These are phyloP conservation scores for Mitragyna speciosa DNA, from an alignment of 257 asterid genomes.

Conservation along the genomic window DNA sequence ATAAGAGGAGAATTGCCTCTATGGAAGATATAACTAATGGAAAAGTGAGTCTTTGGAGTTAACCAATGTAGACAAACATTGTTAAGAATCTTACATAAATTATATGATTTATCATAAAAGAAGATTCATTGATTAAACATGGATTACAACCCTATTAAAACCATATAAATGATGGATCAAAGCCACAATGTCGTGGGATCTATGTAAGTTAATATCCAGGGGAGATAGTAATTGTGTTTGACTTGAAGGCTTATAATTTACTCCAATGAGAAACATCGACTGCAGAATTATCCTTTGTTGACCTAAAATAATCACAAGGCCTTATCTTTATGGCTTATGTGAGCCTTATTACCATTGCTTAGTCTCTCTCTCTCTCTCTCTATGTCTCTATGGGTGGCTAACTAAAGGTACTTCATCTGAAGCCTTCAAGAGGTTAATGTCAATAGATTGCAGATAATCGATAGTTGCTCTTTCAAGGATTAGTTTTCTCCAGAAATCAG, in stretches of 20 bases:
- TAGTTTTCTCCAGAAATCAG: background rate
- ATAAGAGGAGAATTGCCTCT: background rate
- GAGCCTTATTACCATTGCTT: too few species aligned
- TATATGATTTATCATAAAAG: background rate
- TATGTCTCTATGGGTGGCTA: too few species aligned
- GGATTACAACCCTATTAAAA: background rate
- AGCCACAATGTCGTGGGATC: background rate
- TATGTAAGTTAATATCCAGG: background rate
- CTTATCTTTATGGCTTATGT: background rate
- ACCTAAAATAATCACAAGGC: background rate
- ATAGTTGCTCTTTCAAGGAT: background rate
- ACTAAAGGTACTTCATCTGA: background rate
- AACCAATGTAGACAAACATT: background rate
- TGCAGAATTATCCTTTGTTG: background rate
- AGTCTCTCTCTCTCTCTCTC: too few species aligned
- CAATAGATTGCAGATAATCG: background rate
- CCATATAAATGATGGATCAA: too few species aligned
- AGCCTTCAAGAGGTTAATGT: background rate
- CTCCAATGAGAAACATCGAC: background rate
- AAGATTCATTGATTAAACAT: background rate
- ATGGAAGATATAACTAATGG: background rate
- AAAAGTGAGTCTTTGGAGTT: background rate
- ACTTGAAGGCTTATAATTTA: background rate
- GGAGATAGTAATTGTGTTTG: background rate
- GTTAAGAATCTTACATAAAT: background rate